phyloP scores from a whole-genome alignment of 2,329 filamentous ascomycete species.

The Alternaria gansuensis region DNA sequence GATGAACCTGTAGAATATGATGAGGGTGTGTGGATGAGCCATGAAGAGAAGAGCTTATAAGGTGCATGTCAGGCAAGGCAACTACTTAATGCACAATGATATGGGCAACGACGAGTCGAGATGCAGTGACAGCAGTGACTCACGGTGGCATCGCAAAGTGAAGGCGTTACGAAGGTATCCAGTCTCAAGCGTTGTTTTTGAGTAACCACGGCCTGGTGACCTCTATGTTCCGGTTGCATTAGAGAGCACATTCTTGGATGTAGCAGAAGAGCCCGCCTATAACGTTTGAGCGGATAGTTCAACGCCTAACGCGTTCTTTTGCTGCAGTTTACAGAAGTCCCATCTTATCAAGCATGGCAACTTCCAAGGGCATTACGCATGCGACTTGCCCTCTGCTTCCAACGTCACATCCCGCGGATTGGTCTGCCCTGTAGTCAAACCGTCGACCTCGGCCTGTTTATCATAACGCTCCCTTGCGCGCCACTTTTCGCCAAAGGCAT shows the following conservation, averaged over 20 bases:
- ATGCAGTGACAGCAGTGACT: neutral
- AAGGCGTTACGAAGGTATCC: neutral
- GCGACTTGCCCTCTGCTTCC: neutral
- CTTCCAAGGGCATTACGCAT: neutral
- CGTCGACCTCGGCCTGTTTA: neutral
- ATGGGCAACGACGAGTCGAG: neutral
- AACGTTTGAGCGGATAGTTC: neutral
- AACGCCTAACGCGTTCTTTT: neutral
- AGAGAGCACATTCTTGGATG: too few relatives aligned
- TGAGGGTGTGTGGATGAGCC: neutral
- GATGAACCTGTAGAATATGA: neutral
- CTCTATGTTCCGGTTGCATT: neutral
- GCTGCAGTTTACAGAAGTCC: neutral
- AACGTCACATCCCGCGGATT: neutral
- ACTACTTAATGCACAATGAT: neutral
- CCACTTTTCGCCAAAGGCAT: conserved; percentile 53
- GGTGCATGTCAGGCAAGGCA: neutral
- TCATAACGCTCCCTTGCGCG: conserved; percentile 1
- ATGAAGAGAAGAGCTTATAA: neutral
- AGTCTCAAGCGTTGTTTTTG: neutral
- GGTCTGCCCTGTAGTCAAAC: neutral
- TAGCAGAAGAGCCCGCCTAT: too few relatives aligned
- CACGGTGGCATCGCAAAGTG: neutral
- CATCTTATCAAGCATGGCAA: neutral
- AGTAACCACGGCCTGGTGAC: neutral